Conservation (phyloP, 83 land plant genomes). For the Larix sibirica region DNA sequence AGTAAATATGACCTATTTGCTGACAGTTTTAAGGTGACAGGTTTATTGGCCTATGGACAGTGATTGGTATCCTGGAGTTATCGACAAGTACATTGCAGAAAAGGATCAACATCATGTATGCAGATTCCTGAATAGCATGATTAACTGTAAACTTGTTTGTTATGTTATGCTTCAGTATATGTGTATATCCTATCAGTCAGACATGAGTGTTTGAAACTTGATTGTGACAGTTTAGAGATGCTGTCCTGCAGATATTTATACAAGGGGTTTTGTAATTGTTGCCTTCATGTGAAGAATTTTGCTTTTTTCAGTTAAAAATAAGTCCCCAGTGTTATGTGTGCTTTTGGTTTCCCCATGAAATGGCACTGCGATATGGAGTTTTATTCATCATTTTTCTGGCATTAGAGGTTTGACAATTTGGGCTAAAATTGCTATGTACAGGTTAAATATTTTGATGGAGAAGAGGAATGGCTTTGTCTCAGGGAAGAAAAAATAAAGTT, state of each 20-base stretch:
- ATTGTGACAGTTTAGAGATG: background rate
- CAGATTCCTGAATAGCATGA: constrained; percentile 13
- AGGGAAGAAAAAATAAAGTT: background rate
- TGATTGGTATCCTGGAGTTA: constrained; percentile 40
- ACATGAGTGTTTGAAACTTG: background rate
- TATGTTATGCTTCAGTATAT: constrained; percentile 5
- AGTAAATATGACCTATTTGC: background rate
- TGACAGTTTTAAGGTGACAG: constrained; percentile 17
- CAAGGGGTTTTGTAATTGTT: background rate
- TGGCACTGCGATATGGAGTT: background rate
- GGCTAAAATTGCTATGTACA: background rate
- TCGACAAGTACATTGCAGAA: constrained; percentile 30
- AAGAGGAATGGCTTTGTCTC: background rate
- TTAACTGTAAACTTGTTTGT: background rate
- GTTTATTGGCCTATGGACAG: constrained; percentile 42
- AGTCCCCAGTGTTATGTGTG: background rate
- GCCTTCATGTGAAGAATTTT: background rate
- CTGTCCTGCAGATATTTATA: background rate
- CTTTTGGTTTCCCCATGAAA: background rate
- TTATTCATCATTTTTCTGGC: background rate
- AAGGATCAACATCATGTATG: constrained; percentile 36
- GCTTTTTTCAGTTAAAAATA: background rate
- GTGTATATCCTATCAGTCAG: background rate
- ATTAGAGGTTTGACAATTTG: background rate
- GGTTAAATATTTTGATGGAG: constrained; percentile 6